These are phyloP conservation scores for Gilbertella persicaria DNA, from an alignment of 371 early-diverging fungal species.

Conservation along the genomic window DNA sequence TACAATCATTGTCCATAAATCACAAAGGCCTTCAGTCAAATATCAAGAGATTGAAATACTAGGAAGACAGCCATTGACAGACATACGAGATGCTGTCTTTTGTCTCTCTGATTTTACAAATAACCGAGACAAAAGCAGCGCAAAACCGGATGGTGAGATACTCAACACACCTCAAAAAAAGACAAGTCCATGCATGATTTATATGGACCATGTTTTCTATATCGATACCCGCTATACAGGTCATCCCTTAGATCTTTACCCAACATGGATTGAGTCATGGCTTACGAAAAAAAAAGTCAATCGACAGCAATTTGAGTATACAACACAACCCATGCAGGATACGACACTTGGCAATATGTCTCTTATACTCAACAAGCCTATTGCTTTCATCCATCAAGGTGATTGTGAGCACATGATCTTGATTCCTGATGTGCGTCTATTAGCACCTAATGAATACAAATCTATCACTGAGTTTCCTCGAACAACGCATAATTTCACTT, in stretches of 20 bases:
- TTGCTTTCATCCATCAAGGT: constrained; percentile 72
- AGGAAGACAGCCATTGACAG: constrained; percentile 43
- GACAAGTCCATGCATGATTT: constrained; percentile 37
- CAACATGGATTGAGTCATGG: constrained; percentile 2
- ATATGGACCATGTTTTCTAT: constrained; percentile 51
- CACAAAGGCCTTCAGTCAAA: constrained; percentile 20
- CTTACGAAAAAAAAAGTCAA: constrained; percentile 19
- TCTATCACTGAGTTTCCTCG: constrained; percentile 50
- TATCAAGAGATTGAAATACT: constrained; percentile 51
- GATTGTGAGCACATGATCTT: constrained; percentile 74
- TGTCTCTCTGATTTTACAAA: constrained; percentile 36
- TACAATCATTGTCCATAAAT: constrained; percentile 35
- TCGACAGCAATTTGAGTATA: constrained; percentile 10
- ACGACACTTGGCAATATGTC: constrained; percentile 56
- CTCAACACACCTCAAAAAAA: constrained; percentile 28
- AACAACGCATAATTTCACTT: constrained; percentile 47
- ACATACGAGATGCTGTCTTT: constrained; percentile 49
- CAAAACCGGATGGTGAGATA: constrained; percentile 5
- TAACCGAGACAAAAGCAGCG: constrained; percentile 9
- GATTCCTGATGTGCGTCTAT: constrained; percentile 57
- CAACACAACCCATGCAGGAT: constrained; percentile 50
- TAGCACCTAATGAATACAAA: constrained; percentile 45
- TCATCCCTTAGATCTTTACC: constrained; percentile 3
- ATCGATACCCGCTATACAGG: constrained; percentile 38
- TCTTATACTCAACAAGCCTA: constrained; percentile 62